phyloP scores from a whole-genome alignment of 2,329 filamentous ascomycete genomes.

The Ophiostoma australiae region DNA sequence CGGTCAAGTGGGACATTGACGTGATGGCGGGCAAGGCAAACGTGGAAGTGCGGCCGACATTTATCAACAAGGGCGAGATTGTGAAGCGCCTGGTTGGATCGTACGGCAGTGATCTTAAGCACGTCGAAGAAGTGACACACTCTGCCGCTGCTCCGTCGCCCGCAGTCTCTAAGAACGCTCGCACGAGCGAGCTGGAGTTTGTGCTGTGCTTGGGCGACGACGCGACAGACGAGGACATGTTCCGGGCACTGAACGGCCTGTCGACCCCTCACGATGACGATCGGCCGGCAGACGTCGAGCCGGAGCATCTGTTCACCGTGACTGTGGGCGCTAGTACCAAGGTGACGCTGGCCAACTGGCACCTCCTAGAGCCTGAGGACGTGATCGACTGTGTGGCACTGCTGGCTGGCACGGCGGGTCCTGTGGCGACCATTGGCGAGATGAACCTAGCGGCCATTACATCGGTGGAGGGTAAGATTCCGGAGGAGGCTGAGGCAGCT shows the following conservation, averaged over 20 bases:
- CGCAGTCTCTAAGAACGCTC: slow-evolving; percentile 32
- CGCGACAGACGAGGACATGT: slow-evolving; percentile 96
- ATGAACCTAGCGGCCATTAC: slow-evolving; percentile 54
- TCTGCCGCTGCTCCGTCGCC: background rate
- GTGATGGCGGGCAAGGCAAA: slow-evolving; percentile 98
- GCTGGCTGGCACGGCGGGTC: slow-evolving; percentile 44
- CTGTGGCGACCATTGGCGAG: slow-evolving; percentile 41
- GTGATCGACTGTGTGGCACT: slow-evolving; percentile 67
- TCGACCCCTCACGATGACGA: slow-evolving; percentile 36
- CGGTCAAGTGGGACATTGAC: slow-evolving; percentile 80
- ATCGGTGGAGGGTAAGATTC: slow-evolving; percentile 50
- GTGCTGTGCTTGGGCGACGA: slow-evolving; percentile 91
- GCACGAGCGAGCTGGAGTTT: slow-evolving; percentile 65
- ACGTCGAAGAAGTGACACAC: background rate
- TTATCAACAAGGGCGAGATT: slow-evolving; percentile 98
- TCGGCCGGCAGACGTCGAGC: slow-evolving; percentile 49
- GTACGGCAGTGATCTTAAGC: slow-evolving; percentile 51
- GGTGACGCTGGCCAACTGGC: slow-evolving; percentile 84
- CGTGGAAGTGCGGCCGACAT: slow-evolving; percentile 89
- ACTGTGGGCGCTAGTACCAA: slow-evolving; percentile 90
- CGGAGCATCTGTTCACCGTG: slow-evolving; percentile 76
- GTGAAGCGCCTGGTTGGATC: slow-evolving; percentile 73
- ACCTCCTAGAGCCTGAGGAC: slow-evolving; percentile 81
- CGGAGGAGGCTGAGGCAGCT: slow-evolving; percentile 28
- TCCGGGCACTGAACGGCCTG: slow-evolving; percentile 68